phyloP scores from a whole-genome alignment of 2,329 filamentous ascomycete species.

The Colletotrichum sp. region DNA sequence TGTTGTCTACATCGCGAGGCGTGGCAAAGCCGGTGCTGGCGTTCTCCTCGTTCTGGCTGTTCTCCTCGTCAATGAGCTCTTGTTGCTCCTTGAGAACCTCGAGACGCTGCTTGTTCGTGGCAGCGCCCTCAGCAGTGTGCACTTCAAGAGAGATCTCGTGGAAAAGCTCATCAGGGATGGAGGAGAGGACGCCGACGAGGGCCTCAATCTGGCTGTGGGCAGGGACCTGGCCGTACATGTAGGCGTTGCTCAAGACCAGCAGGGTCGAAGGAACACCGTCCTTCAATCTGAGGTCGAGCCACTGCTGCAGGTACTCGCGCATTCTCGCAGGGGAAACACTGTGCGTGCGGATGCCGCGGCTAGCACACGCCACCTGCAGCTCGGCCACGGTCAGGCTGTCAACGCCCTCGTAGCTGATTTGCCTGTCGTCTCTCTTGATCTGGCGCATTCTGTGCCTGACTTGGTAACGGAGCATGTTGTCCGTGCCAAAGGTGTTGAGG shows the following conservation, averaged over 20 bases:
- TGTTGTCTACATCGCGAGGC: constrained; percentile 87
- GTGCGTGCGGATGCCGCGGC: constrained; percentile 90
- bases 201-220: constrained; percentile 92
- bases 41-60: constrained; percentile 85
- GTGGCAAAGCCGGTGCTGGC: constrained; percentile 75
- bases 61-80: constrained; percentile 96
- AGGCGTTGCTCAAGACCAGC: constrained; percentile 94
- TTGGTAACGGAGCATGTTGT: constrained; percentile 97
- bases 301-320: constrained; percentile 88
- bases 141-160: constrained; percentile 99
- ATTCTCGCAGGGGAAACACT: constrained; percentile 88
- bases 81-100: constrained; percentile 99
- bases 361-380: constrained; percentile 89
- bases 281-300: constrained; percentile 91
- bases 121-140: constrained; percentile 93
- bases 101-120: constrained; percentile 98
- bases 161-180: constrained; percentile 97
- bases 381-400: constrained; percentile 92
- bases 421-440: constrained; percentile 97
- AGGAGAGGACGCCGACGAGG: constrained; percentile 87
- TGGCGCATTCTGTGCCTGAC: constrained; percentile 98
- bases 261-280: constrained; percentile 96
- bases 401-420: constrained; percentile 92
- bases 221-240: constrained; percentile 93
- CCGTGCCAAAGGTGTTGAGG: constrained; percentile 94